These are phyloP conservation scores for Recurvomyces mirabilis DNA, from an alignment of 495 filamentous ascomycete species.

Conservation along the genomic window DNA sequence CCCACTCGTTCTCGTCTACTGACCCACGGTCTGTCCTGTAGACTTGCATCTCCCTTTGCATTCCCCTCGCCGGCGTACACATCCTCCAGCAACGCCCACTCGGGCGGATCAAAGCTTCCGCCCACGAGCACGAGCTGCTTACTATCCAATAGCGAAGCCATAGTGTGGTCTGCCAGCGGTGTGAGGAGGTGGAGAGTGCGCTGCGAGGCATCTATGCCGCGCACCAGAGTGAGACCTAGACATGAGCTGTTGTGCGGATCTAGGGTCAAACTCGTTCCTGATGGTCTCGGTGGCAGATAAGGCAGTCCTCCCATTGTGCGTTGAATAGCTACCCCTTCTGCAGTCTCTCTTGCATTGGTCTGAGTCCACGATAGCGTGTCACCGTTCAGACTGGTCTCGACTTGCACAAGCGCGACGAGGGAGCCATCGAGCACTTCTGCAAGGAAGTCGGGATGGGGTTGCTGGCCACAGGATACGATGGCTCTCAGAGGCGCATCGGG, in stretches of 20 bases:
- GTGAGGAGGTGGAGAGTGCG: conserved; percentile 42
- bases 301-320: conserved; percentile 19
- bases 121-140: conserved; percentile 40
- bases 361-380: not conserved
- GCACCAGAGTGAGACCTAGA: conserved; percentile 42
- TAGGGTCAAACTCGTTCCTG: conserved; percentile 21
- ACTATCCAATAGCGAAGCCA: conserved; percentile 4
- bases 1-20: conserved; percentile 9
- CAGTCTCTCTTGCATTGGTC: not conserved
- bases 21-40: conserved; percentile 18
- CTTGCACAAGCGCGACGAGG: conserved; percentile 44
- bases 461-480: conserved; percentile 43
- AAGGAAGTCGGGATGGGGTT: conserved; percentile 37
- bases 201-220: conserved; percentile 40
- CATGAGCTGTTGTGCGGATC: conserved; percentile 31
- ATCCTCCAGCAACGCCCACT: conserved; percentile 48
- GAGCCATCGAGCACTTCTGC: conserved; percentile 45
- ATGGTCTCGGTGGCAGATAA: conserved; percentile 9
- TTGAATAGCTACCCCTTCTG: not conserved
- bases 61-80: conserved; percentile 14
- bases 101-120: conserved; percentile 47
- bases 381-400: conserved; percentile 33
- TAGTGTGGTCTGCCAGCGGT: conserved; percentile 30
- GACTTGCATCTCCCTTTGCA: not conserved
- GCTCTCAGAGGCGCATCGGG: conserved; percentile 39